A percentile compares a stretch with the other conserved stretches of the same genome.
Evolutionary conservation across 2,329 filamentous ascomycete genomes (phyloP).

Genomic region (Epicoccum nigrum): DNA sequence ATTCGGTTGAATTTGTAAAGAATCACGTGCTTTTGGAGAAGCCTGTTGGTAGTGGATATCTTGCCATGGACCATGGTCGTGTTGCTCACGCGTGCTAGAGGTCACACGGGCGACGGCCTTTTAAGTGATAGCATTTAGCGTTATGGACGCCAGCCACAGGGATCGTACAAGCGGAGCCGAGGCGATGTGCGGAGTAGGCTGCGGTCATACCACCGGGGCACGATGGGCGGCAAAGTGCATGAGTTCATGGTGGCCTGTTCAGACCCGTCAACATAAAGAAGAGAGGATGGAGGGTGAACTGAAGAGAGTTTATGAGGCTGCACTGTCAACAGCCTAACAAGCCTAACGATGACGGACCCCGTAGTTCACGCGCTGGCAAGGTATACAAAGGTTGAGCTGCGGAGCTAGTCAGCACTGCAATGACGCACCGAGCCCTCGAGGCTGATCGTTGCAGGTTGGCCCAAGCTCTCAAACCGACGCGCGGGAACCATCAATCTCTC

Average conservation of each 20-base stretch:
- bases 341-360: slow-evolving; percentile 1
- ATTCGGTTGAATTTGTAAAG: background rate
- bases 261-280: background rate
- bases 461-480: slow-evolving; percentile 1
- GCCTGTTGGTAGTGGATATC: background rate
- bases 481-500: slow-evolving; percentile 19
- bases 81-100: slow-evolving; percentile 3
- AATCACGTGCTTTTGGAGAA: background rate
- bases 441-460: slow-evolving; percentile 10
- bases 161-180: slow-evolving; percentile 12
- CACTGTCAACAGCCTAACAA: background rate
- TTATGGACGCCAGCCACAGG: slow-evolving; percentile 12
- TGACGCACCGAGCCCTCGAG: slow-evolving; percentile 14
- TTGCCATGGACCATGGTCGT: background rate
- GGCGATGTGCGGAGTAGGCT: slow-evolving; percentile 18
- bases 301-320: background rate
- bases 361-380: slow-evolving; percentile 8
- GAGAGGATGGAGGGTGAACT: background rate
- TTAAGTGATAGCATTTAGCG: slow-evolving; percentile 13
- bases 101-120: slow-evolving; percentile 9
- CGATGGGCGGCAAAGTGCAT: slow-evolving; percentile 12
- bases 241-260: background rate
- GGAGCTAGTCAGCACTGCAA: background rate
- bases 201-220: slow-evolving; percentile 5
- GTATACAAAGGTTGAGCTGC: background rate